Evolutionary conservation across 331 rosid species (phyloP).

Genomic region (Cydonia oblonga): DNA sequence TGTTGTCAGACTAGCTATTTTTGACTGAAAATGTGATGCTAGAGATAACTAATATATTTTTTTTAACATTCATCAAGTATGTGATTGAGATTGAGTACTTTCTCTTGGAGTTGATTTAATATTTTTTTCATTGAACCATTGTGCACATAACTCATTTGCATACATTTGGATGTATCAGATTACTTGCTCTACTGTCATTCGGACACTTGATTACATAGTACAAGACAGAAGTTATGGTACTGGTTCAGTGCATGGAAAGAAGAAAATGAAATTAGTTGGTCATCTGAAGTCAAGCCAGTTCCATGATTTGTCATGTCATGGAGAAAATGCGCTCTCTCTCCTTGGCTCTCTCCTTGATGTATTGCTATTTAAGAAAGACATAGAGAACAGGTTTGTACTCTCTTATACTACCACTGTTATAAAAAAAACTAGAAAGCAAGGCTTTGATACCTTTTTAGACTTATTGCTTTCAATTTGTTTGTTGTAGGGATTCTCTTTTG

Average conservation of each 20-base stretch:
- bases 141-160: slow-evolving; percentile 10
- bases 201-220: slow-evolving; percentile 41
- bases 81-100: background rate
- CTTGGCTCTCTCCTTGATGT: slow-evolving; percentile 73
- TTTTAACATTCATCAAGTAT: background rate
- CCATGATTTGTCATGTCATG: slow-evolving; percentile 21
- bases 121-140: background rate
- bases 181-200: slow-evolving; percentile 32
- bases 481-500: slow-evolving; percentile 56
- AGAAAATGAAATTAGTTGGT: slow-evolving; percentile 40
- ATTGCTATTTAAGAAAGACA: slow-evolving; percentile 72
- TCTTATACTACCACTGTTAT: background rate
- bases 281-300: slow-evolving; percentile 21
- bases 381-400: slow-evolving; percentile 42
- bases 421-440: background rate
- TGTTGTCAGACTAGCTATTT: background rate
- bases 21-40: background rate
- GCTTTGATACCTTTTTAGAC: background rate
- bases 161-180: slow-evolving; percentile 43
- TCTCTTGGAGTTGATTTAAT: background rate
- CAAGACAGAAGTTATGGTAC: slow-evolving; percentile 13
- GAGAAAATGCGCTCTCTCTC: too few species aligned
- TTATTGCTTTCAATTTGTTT: slow-evolving; percentile 16
- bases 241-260: slow-evolving; percentile 33
- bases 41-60: background rate